These are phyloP conservation scores for Malassezia slooffiae DNA, from an alignment of 1,284 basidiomycete genomes.

Conservation along the genomic window DNA sequence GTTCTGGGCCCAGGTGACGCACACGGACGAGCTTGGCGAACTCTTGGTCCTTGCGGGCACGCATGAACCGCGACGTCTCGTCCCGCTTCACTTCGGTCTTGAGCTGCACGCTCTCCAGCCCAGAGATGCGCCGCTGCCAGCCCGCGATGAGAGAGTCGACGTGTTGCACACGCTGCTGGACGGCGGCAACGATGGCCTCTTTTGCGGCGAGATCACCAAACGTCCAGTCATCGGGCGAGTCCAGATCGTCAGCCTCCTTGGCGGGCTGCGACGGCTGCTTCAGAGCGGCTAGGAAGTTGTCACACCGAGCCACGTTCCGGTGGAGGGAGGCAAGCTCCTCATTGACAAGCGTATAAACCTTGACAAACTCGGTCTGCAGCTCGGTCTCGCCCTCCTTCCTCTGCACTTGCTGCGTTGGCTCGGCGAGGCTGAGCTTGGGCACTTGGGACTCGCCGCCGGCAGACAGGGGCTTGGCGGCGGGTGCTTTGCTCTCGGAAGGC, in stretches of 20 bases:
- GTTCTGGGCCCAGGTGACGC: constrained; percentile 73
- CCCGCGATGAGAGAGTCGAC: constrained; percentile 15
- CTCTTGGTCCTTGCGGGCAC: constrained; percentile 62
- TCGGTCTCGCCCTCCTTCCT: constrained; percentile 22
- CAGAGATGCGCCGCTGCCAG: constrained; percentile 45
- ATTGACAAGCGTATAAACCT: constrained; percentile 45
- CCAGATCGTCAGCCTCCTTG: constrained; percentile 24
- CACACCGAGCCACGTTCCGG: constrained; percentile 19
- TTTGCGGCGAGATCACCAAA: constrained; percentile 45
- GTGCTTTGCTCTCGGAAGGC: no score
- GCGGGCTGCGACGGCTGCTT: constrained; percentile 17
- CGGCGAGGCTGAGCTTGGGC: not conserved
- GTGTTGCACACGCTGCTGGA: constrained; percentile 17
- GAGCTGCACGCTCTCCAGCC: constrained; percentile 49
- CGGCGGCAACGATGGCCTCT: constrained; percentile 22
- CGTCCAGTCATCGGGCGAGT: constrained; percentile 39
- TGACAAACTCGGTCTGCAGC: constrained; percentile 37
- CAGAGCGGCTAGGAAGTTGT: constrained; percentile 44
- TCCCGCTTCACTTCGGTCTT: constrained; percentile 48
- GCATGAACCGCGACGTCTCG: constrained; percentile 55
- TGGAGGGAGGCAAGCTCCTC: constrained; percentile 42
- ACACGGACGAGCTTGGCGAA: constrained; percentile 69
- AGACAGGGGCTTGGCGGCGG: not conserved
- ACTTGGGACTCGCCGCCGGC: no score
- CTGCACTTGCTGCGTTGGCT: constrained; percentile 12